A percentile compares a stretch with the other conserved stretches of the same genome.
phyloP scores from a whole-genome alignment of 2,329 filamentous ascomycete species.

The Chalaropsis thielavioides region DNA sequence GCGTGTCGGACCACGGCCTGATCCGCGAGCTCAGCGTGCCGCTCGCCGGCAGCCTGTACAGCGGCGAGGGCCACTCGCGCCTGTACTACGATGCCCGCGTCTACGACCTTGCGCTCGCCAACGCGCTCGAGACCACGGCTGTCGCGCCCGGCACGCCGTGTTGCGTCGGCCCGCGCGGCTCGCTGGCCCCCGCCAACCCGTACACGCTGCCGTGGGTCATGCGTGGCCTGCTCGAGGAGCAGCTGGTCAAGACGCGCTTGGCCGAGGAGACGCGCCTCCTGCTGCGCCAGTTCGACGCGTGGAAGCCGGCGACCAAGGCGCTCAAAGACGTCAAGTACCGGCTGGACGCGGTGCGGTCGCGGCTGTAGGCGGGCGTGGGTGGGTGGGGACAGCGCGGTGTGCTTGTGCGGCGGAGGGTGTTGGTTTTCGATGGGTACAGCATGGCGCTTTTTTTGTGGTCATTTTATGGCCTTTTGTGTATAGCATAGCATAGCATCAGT shows the following conservation, averaged over 20 bases:
- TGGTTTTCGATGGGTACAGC: too few species aligned
- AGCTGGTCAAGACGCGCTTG: slow-evolving; percentile 71
- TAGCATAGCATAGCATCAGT: background rate
- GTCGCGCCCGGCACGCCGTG: slow-evolving; percentile 31
- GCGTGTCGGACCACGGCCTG: slow-evolving; percentile 82
- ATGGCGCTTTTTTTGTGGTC: too few species aligned
- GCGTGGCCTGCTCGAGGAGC: slow-evolving; percentile 82
- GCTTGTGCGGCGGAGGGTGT: too few species aligned
- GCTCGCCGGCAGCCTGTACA: slow-evolving; percentile 79
- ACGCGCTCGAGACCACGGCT: slow-evolving; percentile 56
- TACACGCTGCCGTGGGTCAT: slow-evolving; percentile 93
- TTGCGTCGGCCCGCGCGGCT: slow-evolving; percentile 21
- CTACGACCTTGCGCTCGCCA: slow-evolving; percentile 63
- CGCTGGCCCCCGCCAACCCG: slow-evolving; percentile 51
- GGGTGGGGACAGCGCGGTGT: too few species aligned
- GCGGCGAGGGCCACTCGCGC: slow-evolving; percentile 82
- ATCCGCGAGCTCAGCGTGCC: slow-evolving; percentile 80
- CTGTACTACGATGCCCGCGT: slow-evolving; percentile 82
- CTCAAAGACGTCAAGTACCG: slow-evolving; percentile 93
- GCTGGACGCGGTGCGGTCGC: slow-evolving; percentile 79
- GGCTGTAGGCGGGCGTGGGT: slow-evolving; percentile 35
- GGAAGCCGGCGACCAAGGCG: slow-evolving; percentile 80
- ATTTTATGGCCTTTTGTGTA: background rate
- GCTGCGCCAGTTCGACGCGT: slow-evolving; percentile 79
- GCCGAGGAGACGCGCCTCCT: slow-evolving; percentile 63